Evolutionary conservation across 2,329 filamentous ascomycete species (phyloP).

Genomic region (Trichothecium roseum): DNA sequence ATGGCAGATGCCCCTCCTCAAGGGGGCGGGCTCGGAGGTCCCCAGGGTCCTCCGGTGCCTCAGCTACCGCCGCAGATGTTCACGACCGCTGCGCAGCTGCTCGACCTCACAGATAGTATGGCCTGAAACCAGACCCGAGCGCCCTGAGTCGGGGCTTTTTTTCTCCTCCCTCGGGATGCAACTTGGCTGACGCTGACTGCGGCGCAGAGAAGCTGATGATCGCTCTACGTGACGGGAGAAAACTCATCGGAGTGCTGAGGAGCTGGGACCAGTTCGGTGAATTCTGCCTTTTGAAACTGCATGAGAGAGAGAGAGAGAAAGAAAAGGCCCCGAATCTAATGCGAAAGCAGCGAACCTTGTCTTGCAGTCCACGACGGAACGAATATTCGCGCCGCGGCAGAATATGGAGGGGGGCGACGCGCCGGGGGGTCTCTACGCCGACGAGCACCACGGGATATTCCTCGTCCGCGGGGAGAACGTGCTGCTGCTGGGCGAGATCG

Average conservation of each 20-base stretch:
- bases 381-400: slow-evolving; percentile 56
- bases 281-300: too few relatives aligned
- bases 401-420: slow-evolving; percentile 26
- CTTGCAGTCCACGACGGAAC: slow-evolving; percentile 83
- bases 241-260: slow-evolving; percentile 82
- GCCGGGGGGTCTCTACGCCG: slow-evolving; percentile 56
- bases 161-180: background rate
- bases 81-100: slow-evolving; percentile 87
- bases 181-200: slow-evolving; percentile 9
- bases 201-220: slow-evolving; percentile 83
- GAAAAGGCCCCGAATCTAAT: too few relatives aligned
- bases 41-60: slow-evolving; percentile 35
- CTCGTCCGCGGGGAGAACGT: slow-evolving; percentile 95
- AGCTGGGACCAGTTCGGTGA: slow-evolving; percentile 98
- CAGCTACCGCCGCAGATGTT: slow-evolving; percentile 94
- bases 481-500: slow-evolving; percentile 88
- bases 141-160: too few relatives aligned
- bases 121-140: too few relatives aligned
- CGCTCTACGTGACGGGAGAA: slow-evolving; percentile 83
- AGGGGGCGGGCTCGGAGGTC: slow-evolving; percentile 5
- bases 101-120: slow-evolving; percentile 93
- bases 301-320: too few relatives aligned
- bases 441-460: slow-evolving; percentile 78
- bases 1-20: slow-evolving; percentile 33
- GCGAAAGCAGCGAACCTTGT: slow-evolving; percentile 70